Conservation (phyloP, 768 basidiomycete genomes). For the Tylopilus sp. region DNA sequence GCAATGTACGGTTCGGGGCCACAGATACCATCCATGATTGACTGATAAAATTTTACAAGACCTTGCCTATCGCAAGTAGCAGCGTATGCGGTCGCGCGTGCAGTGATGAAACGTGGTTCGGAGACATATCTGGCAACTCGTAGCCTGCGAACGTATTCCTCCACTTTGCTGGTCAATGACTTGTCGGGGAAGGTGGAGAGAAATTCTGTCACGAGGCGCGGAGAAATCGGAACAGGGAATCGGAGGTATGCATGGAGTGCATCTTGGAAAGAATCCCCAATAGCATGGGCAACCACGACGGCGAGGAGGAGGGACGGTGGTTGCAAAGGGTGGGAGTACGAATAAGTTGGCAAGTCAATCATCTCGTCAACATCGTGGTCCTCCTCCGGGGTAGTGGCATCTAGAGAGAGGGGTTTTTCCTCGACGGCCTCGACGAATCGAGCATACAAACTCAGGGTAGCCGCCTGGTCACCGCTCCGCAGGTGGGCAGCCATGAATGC, state of each 20-base stretch:
- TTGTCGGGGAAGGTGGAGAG: conserved; percentile 37
- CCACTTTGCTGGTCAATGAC: conserved; percentile 40
- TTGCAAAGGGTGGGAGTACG: conserved; percentile 8
- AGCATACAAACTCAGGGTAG: conserved; percentile 45
- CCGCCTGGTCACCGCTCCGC: conserved; percentile 36
- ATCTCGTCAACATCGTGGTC: conserved; percentile 26
- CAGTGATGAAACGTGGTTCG: conserved; percentile 46
- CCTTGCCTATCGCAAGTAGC: conserved; percentile 26
- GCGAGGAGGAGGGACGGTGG: conserved; percentile 45
- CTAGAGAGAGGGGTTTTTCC: conserved; percentile 18
- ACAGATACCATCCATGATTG: conserved; percentile 48
- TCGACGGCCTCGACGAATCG: conserved; percentile 31
- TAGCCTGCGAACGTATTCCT: conserved; percentile 46
- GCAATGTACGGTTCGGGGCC: conserved; percentile 56
- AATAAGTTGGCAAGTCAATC: conserved; percentile 19
- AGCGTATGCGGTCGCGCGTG: conserved; percentile 48
- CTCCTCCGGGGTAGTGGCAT: conserved; percentile 8
- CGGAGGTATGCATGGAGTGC: conserved; percentile 47
- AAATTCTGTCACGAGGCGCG: conserved; percentile 36
- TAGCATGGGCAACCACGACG: conserved; percentile 59
- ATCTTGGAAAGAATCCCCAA: conserved; percentile 52
- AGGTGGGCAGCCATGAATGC: conserved; percentile 49
- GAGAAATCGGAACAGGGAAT: conserved; percentile 36
- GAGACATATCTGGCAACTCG: conserved; percentile 49
- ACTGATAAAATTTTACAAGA: conserved; percentile 49